phyloP scores from a whole-genome alignment of 176 grass and related monocot species.

The Phragmites australis region DNA sequence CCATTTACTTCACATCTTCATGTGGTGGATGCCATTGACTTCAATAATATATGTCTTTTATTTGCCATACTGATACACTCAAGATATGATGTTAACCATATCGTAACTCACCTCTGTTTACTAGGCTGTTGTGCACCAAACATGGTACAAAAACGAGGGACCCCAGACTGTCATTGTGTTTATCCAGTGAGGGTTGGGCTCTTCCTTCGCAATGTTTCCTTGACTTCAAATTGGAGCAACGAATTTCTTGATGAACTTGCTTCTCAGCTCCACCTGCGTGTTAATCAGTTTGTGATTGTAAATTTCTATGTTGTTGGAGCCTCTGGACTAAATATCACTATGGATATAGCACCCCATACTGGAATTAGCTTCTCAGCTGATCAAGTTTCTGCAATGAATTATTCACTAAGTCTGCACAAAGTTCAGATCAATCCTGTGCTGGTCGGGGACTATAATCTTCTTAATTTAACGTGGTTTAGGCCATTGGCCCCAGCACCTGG shows the following conservation, averaged over 20 bases:
- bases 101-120: constrained; percentile 18
- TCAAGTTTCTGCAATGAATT: constrained; percentile 71
- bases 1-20: not conserved
- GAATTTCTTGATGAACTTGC: constrained; percentile 86
- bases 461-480: constrained; percentile 93
- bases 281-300: constrained; percentile 78
- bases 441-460: constrained; percentile 84
- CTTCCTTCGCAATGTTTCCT: constrained; percentile 85
- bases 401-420: constrained; percentile 66
- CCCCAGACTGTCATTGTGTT: constrained; percentile 73
- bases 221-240: constrained; percentile 83
- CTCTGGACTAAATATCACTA: constrained; percentile 96
- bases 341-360: constrained; percentile 85
- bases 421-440: constrained; percentile 72
- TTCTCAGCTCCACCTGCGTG: constrained; percentile 65
- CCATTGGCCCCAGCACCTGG: constrained; percentile 67
- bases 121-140: constrained; percentile 84
- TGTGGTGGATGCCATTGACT: not conserved
- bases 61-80: not conserved
- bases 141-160: constrained; percentile 74
- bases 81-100: not conserved
- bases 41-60: not conserved
- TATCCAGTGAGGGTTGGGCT: constrained; percentile 93
- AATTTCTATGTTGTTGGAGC: constrained; percentile 98
- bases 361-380: constrained; percentile 78